Evolutionary conservation across 1,284 basidiomycete genomes (phyloP).

Genomic region (Boletellus dicymbophilus): DNA sequence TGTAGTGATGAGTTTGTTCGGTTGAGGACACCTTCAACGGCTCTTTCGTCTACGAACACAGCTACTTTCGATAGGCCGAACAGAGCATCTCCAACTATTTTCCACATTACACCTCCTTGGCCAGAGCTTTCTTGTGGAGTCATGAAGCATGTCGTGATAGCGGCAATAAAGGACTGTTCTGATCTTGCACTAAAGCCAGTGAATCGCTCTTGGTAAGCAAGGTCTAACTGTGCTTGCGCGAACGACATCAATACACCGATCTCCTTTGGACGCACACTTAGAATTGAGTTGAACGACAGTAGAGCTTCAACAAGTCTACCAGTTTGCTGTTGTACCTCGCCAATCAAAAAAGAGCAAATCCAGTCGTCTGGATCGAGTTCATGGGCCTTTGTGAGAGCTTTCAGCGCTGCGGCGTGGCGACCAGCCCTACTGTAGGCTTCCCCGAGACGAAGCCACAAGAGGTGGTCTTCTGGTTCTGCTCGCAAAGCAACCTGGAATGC

Average conservation of each 20-base stretch:
- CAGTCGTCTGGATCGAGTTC: constrained; percentile 76
- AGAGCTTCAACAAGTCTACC: constrained; percentile 81
- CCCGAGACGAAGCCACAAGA: constrained; percentile 89
- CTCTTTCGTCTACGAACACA: constrained; percentile 43
- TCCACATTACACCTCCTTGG: constrained; percentile 83
- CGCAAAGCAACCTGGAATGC: constrained; percentile 90
- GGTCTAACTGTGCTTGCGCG: constrained; percentile 73
- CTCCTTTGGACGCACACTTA: constrained; percentile 59
- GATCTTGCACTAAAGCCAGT: constrained; percentile 78
- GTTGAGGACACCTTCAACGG: constrained; percentile 39
- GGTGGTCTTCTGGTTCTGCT: constrained; percentile 75
- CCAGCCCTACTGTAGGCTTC: constrained; percentile 92
- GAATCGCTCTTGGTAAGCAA: constrained; percentile 65
- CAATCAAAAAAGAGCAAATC: constrained; percentile 86
- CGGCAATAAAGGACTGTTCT: constrained; percentile 66
- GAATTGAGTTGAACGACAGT: constrained; percentile 61
- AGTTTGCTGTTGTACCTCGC: constrained; percentile 82
- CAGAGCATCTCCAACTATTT: constrained; percentile 80
- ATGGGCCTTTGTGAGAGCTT: constrained; percentile 78
- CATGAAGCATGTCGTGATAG: constrained; percentile 57
- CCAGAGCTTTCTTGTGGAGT: constrained; percentile 59
- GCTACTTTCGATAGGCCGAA: constrained; percentile 59
- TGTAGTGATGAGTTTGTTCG: constrained; percentile 40
- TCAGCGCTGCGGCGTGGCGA: constrained; percentile 87
- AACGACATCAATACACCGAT: constrained; percentile 76